A percentile compares a stretch with the other conserved stretches of the same genome.
These are phyloP conservation scores for Acanthamoeba divionensis DNA, from an alignment of 208 protist species.

Conservation along the genomic window DNA sequence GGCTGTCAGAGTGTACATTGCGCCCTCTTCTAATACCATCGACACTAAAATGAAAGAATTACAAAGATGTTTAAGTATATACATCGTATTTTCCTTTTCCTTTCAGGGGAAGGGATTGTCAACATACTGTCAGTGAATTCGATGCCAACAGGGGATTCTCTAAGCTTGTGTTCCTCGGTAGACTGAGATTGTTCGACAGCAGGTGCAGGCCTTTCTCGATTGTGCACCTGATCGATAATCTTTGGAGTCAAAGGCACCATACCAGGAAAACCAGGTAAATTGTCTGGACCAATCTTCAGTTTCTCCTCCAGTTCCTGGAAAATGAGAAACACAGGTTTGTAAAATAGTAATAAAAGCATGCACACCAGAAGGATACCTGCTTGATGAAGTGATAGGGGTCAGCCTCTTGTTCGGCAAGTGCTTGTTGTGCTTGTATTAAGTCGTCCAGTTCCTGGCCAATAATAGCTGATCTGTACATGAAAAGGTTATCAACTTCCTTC, in stretches of 20 bases:
- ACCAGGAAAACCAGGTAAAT: conserved; percentile 21
- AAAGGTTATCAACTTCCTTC: not conserved
- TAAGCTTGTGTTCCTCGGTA: not conserved
- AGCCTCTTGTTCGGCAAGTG: not conserved
- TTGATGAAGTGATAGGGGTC: not conserved
- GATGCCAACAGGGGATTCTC: not conserved
- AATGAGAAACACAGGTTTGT: too few relatives aligned
- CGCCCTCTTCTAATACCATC: not conserved
- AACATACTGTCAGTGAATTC: conserved; percentile 1
- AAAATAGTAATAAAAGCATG: too few relatives aligned
- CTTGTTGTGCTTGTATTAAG: conserved; percentile 15
- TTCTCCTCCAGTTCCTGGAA: conserved; percentile 36
- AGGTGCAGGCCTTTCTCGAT: not conserved
- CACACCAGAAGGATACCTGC: too few relatives aligned
- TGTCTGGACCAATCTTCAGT: conserved; percentile 31
- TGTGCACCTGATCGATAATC: conserved; percentile 14
- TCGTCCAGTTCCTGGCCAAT: conserved; percentile 41
- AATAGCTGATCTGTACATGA: conserved; percentile 2
- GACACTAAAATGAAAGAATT: not conserved
- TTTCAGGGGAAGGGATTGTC: not conserved
- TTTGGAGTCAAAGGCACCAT: not conserved
- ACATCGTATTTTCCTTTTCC: too few relatives aligned
- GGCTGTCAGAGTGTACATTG: not conserved
- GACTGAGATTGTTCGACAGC: not conserved
- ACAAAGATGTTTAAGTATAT: too few relatives aligned